A percentile compares a stretch with the other conserved stretches of the same genome.
Conservation (phyloP, 108 stramenopile species). For the Bacterosira constricta region DNA sequence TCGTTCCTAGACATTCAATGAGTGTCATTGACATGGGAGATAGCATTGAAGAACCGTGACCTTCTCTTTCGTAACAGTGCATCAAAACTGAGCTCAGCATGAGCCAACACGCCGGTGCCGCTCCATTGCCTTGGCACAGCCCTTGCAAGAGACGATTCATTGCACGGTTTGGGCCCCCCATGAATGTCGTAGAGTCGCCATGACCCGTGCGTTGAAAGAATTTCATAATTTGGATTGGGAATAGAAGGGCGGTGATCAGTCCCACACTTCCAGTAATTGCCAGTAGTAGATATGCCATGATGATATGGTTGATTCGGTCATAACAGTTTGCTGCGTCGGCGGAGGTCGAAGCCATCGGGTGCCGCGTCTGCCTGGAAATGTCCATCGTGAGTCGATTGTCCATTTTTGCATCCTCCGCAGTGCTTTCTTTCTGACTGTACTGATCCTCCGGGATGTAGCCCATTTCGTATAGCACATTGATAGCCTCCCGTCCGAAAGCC, state of each 20-base stretch:
- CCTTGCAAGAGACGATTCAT: too few relatives aligned
- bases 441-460: neutral
- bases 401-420: neutral
- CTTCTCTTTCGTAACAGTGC: too few relatives aligned
- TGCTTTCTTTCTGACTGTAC: neutral
- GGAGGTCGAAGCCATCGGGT: neutral
- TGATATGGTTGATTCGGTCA: neutral
- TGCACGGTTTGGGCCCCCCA: neutral
- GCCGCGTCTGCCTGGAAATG: neutral
- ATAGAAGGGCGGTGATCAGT: neutral
- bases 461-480: neutral
- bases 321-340: neutral
- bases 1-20: too few relatives aligned
- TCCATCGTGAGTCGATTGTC: neutral
- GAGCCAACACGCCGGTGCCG: neutral
- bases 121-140: neutral
- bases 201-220: slow-evolving; percentile 4
- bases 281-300: neutral
- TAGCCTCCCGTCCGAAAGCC: neutral
- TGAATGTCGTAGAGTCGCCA: neutral
- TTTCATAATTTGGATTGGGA: neutral
- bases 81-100: too few relatives aligned
- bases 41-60: too few relatives aligned
- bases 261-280: neutral
- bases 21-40: too few relatives aligned